Evolutionary conservation across 805 yeast species (phyloP).

Genomic region (Ogataea wickerhamii): DNA sequence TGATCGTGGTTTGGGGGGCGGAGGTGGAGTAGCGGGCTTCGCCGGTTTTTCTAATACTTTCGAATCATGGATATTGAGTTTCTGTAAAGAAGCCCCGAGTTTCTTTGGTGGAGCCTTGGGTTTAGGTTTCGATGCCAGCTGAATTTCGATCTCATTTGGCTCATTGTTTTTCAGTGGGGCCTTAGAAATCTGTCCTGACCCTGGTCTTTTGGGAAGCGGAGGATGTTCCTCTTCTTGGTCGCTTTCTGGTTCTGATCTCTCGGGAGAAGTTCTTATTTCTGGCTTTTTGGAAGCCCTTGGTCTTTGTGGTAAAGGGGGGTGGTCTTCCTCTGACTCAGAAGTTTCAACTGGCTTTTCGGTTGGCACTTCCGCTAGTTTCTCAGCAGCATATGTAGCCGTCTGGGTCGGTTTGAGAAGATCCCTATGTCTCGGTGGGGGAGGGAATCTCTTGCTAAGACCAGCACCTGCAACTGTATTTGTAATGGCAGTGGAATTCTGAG

Average conservation of each 20-base stretch:
- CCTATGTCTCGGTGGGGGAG: conserved; percentile 21
- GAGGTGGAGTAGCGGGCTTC: conserved; percentile 7
- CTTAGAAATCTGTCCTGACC: neutral
- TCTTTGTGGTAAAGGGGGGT: conserved; percentile 10
- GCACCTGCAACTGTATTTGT: neutral
- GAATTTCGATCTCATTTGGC: neutral
- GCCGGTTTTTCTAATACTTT: conserved; percentile 6
- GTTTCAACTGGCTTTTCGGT: neutral
- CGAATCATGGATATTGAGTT: conserved; percentile 4
- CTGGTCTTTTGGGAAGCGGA: conserved; percentile 7
- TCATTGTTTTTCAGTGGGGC: neutral
- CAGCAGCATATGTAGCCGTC: neutral
- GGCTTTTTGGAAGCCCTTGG: conserved; percentile 1
- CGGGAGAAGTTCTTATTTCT: neutral
- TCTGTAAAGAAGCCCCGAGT: conserved; percentile 7
- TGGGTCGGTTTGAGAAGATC: conserved; percentile 7
- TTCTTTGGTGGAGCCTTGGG: conserved; percentile 1
- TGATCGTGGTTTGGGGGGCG: conserved; percentile 34
- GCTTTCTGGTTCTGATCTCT: neutral
- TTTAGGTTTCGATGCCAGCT: conserved; percentile 15
- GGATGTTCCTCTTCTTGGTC: conserved; percentile 8
- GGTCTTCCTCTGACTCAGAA: conserved; percentile 1
- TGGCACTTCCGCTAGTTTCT: neutral
- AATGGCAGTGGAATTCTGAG: neutral
- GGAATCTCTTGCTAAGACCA: conserved; percentile 5